Percentiles rank a stretch among this genome's conserved stretches.
phyloP scores from a whole-genome alignment of 192 early-diverging fungal genomes.

The Mortierella antarctica region DNA sequence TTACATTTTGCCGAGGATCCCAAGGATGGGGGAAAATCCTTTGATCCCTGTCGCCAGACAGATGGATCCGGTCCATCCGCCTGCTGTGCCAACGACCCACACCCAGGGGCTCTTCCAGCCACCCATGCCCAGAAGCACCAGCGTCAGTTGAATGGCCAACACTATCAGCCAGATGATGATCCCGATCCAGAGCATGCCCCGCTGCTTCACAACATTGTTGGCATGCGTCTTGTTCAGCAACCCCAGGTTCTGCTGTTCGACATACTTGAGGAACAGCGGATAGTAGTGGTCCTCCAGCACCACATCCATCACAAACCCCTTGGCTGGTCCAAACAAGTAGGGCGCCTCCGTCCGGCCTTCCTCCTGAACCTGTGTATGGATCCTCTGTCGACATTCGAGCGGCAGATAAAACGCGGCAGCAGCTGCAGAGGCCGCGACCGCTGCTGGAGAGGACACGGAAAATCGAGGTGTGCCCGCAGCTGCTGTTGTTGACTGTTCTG shows the following conservation, averaged over 20 bases:
- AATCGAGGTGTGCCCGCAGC: neutral
- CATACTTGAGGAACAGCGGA: slow-evolving; percentile 40
- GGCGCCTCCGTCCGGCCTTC: slow-evolving; percentile 34
- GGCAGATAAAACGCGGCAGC: slow-evolving; percentile 47
- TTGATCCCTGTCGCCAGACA: slow-evolving; percentile 29
- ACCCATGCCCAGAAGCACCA: slow-evolving; percentile 22
- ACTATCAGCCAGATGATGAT: slow-evolving; percentile 16
- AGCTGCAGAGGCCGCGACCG: slow-evolving; percentile 39
- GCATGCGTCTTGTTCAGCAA: slow-evolving; percentile 23
- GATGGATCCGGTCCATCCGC: slow-evolving; percentile 31
- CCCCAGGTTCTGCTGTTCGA: slow-evolving; percentile 35
- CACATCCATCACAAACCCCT: slow-evolving; percentile 49
- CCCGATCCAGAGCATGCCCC: slow-evolving; percentile 38
- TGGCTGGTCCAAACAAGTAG: slow-evolving; percentile 42
- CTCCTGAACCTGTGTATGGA: slow-evolving; percentile 41
- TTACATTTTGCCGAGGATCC: slow-evolving; percentile 40
- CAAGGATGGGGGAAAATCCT: slow-evolving; percentile 36
- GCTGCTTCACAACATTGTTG: slow-evolving; percentile 18
- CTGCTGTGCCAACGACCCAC: slow-evolving; percentile 28
- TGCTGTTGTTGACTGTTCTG: neutral
- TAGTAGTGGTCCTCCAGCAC: slow-evolving; percentile 46
- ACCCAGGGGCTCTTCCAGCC: slow-evolving; percentile 48
- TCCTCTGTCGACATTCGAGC: slow-evolving; percentile 38
- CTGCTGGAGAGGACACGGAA: slow-evolving; percentile 14
- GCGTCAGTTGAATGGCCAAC: slow-evolving; percentile 11